Base-by-base conservation (phyloP, 2,329 filamentous ascomycete genomes). In the Sclerotinia spermophila region DNA sequence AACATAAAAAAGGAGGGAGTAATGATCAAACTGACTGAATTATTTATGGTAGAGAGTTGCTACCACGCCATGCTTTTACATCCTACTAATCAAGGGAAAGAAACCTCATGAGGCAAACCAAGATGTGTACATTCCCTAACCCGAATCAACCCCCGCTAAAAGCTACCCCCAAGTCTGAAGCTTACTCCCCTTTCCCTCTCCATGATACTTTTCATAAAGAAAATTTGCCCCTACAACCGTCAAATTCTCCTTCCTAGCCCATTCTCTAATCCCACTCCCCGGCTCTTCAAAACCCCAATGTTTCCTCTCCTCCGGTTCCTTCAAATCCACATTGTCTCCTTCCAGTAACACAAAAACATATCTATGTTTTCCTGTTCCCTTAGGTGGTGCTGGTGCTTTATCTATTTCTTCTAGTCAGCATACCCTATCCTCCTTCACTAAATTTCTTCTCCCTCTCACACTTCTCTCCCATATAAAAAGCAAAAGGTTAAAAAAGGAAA, bases 331-430 rank as follows among this genome's bases (percentile, higher is more conserved):
- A 79, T 82, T 74, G 77, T 78, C 75, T 2, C 79, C 80, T 67
- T 78, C 82, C 70, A 87, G 80, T 10, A 85, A 81, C 6, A 87
- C 79, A 73, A 88, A 86, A 5, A 88, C 84, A 76, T 88, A 88
- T 68, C 86, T 81, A 75, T 88, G 86, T 74, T 84, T 83, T 3
- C 86, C 85, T 0, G 86, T 88, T 78, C 85, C 84, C 10, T 82
- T 79, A 0, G 86, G 86, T 42, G 86, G 86, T 8, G 82, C 82
- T 0, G 86, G 86, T 7, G 85, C 81, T 73, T 86, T 84, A 74
- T 87, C 87, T 71, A 79, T 44, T 53, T 13, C 1, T 30, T 33
- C 27, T 1, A 24, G n/a, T 66, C 21, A 71, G 58, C 24, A 38
- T 13, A 17, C 24, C 1, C 33, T 56, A n/a, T n/a, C 17, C 48